A percentile compares a stretch with the other conserved stretches of the same genome.
These are phyloP conservation scores for Trametes polyzona DNA, from an alignment of 1,284 basidiomycete genomes.

Conservation along the genomic window DNA sequence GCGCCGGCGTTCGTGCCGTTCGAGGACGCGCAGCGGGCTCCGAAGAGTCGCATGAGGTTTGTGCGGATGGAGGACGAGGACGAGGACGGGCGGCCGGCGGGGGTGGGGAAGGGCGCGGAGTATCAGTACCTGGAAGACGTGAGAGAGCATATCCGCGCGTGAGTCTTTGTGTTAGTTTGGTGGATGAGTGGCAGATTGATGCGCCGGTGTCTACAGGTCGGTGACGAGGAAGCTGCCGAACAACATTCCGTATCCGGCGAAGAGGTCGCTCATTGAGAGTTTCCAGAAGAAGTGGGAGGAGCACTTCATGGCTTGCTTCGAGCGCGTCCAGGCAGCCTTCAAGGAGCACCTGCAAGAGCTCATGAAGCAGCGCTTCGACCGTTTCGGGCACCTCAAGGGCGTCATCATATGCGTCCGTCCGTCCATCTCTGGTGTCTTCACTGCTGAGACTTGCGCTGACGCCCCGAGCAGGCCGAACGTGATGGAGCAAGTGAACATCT, in stretches of 20 bases:
- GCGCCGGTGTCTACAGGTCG: conserved; percentile 36
- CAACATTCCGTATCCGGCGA: conserved; percentile 55
- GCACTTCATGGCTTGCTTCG: conserved; percentile 45
- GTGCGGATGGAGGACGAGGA: background rate
- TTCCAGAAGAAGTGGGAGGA: conserved; percentile 46
- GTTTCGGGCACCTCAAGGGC: conserved; percentile 34
- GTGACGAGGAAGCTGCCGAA: conserved; percentile 55
- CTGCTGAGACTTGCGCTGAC: background rate
- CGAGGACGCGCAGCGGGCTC: conserved; percentile 1
- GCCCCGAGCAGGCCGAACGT: background rate
- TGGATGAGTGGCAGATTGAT: conserved; percentile 16
- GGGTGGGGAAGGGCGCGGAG: conserved; percentile 32
- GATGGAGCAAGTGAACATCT: conserved; percentile 2
- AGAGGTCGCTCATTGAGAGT: conserved; percentile 44
- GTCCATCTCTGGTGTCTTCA: background rate
- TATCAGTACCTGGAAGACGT: conserved; percentile 48
- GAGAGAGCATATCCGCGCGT: conserved; percentile 39
- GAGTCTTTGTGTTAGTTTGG: conserved; percentile 29
- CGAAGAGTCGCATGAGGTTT: background rate
- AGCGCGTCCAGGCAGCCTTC: conserved; percentile 37
- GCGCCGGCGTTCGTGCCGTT: conserved; percentile 41
- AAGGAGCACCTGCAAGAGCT: conserved; percentile 28
- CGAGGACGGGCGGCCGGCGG: no score
- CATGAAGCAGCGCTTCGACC: conserved; percentile 36
- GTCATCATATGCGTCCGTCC: conserved; percentile 32